Conservation (phyloP, 2,329 filamentous ascomycete genomes). For the Pseudocercospora musae region DNA sequence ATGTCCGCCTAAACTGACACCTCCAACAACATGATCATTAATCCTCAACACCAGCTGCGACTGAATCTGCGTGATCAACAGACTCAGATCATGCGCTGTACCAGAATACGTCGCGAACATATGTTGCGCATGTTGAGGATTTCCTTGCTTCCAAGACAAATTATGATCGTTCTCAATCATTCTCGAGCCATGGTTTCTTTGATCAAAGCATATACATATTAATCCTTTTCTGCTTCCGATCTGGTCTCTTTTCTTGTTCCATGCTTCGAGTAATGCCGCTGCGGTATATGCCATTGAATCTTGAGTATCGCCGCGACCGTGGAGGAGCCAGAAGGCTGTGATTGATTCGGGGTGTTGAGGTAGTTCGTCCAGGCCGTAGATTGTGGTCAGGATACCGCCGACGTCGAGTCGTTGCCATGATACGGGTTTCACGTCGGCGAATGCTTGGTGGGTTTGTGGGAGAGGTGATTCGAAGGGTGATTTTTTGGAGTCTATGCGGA, state of each 20-base stretch:
- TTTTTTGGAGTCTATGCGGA: constrained; percentile 30
- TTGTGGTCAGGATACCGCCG: constrained; percentile 71
- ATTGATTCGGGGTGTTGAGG: constrained; percentile 51
- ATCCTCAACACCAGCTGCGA: constrained; percentile 60
- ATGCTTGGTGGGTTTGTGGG: constrained; percentile 31
- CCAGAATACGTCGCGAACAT: constrained; percentile 79
- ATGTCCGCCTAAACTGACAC: constrained; percentile 84
- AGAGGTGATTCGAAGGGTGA: constrained; percentile 34
- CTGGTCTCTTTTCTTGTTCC: constrained; percentile 51
- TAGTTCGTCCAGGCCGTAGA: constrained; percentile 79
- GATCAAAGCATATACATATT: constrained; percentile 82
- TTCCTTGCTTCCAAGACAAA: constrained; percentile 73
- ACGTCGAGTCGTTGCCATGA: constrained; percentile 68
- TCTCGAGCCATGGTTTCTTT: constrained; percentile 84
- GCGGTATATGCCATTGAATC: constrained; percentile 75
- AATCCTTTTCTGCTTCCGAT: constrained; percentile 52
- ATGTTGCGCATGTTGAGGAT: constrained; percentile 79
- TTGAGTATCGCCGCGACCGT: constrained; percentile 69
- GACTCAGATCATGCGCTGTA: constrained; percentile 70
- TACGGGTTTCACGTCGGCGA: constrained; percentile 41
- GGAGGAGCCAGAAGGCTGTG: constrained; percentile 86
- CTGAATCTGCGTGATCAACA: constrained; percentile 74
- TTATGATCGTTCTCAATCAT: constrained; percentile 67
- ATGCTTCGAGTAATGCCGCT: constrained; percentile 63
- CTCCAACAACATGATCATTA: constrained; percentile 68